Evolutionary conservation across 1,284 basidiomycete species (phyloP).

Genomic region (Heterobasidion parviporum): DNA sequence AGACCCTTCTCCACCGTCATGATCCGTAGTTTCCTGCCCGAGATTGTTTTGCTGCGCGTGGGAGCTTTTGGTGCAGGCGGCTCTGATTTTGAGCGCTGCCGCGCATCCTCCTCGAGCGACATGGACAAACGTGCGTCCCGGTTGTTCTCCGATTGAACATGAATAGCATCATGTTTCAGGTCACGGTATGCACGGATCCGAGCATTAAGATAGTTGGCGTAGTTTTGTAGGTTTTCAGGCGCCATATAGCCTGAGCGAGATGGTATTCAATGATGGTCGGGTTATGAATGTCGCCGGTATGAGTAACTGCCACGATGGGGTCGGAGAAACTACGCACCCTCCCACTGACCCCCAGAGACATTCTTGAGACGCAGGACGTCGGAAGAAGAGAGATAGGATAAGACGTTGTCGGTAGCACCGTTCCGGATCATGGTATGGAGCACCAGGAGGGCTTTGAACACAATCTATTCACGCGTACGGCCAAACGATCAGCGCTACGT

Average conservation of each 20-base stretch:
- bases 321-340: conserved; percentile 42
- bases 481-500: conserved; percentile 2
- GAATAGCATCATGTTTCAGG: conserved; percentile 89
- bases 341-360: conserved; percentile 72
- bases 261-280: neutral
- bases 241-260: conserved; percentile 62
- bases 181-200: conserved; percentile 88
- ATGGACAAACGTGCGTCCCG: conserved; percentile 66
- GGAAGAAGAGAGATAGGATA: conserved; percentile 72
- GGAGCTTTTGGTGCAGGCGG: conserved; percentile 18
- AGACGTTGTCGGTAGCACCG: conserved; percentile 86
- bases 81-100: conserved; percentile 5
- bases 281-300: neutral
- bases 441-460: conserved; percentile 94
- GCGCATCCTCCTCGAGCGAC: conserved; percentile 46
- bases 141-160: conserved; percentile 85
- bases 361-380: conserved; percentile 77
- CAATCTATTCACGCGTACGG: conserved; percentile 48
- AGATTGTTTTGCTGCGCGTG: conserved; percentile 68
- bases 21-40: conserved; percentile 76
- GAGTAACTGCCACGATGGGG: no score
- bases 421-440: conserved; percentile 94
- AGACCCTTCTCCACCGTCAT: conserved; percentile 96
- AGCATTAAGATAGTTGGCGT: conserved; percentile 85
- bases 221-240: conserved; percentile 81